Evolutionary conservation across 805 yeast species (phyloP).

Genomic region (Danielozyma ontarioensis): DNA sequence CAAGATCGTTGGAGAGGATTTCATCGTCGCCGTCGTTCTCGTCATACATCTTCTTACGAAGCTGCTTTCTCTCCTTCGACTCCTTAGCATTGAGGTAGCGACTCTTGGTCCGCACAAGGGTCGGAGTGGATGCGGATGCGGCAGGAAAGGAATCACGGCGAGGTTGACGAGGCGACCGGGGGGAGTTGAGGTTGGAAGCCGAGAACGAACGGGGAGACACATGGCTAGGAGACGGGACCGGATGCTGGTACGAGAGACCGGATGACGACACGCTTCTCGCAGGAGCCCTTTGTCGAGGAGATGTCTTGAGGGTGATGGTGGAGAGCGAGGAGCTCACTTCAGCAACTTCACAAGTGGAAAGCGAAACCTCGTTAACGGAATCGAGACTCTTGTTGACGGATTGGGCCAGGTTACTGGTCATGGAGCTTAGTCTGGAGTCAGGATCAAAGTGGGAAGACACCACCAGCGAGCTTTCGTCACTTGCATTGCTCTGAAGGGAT

Average conservation of each 20-base stretch:
- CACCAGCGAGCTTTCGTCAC: conserved; percentile 33
- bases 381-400: neutral
- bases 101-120: conserved; percentile 29
- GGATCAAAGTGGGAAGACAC: conserved; percentile 28
- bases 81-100: conserved; percentile 29
- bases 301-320: conserved; percentile 12
- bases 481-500: conserved; percentile 25
- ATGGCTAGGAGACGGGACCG: neutral
- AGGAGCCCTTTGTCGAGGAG: conserved; percentile 7
- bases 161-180: conserved; percentile 1
- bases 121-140: conserved; percentile 12
- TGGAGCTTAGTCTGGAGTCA: conserved; percentile 35
- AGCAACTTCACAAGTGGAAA: neutral
- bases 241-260: neutral
- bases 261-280: neutral
- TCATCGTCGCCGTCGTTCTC: conserved; percentile 39
- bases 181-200: conserved; percentile 3
- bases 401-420: conserved; percentile 24
- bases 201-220: neutral
- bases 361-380: neutral
- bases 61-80: conserved; percentile 32
- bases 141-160: conserved; percentile 6
- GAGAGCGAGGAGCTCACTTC: conserved; percentile 13
- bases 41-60: conserved; percentile 36
- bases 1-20: conserved; percentile 31